Conservation (phyloP, 257 asterid genomes). For the Lantana camara region DNA sequence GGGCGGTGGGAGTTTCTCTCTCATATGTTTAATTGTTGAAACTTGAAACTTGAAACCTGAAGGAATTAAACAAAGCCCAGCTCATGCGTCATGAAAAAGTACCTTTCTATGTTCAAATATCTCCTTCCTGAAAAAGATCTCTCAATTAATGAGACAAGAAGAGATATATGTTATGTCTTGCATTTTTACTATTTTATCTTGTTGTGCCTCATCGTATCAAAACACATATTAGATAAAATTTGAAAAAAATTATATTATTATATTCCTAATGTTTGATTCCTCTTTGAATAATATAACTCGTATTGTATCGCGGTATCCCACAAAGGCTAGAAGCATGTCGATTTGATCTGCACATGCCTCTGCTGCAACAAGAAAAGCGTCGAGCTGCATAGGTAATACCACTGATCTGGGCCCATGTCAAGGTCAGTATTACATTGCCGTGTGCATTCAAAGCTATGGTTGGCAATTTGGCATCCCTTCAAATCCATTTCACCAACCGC, state of each 20-base stretch:
- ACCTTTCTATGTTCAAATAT: not conserved
- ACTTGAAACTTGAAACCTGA: no score
- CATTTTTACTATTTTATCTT: no score
- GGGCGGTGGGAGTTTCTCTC: no score
- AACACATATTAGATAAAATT: no score
- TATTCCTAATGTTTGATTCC: no score
- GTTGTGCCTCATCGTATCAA: no score
- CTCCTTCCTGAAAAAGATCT: not conserved
- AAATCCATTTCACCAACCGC: conserved; percentile 27
- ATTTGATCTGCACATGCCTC: conserved; percentile 24
- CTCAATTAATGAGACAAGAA: not conserved
- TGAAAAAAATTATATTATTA: no score
- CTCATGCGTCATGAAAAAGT: not conserved
- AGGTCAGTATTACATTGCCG: conserved; percentile 9
- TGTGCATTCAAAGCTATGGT: conserved; percentile 34
- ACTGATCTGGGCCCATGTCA: conserved; percentile 31
- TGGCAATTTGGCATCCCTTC: conserved; percentile 31
- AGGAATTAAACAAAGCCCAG: not conserved
- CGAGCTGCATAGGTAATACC: conserved; percentile 19
- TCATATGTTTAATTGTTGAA: no score
- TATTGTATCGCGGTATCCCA: no score
- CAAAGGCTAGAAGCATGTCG: not conserved
- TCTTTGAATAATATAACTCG: no score
- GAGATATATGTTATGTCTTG: no score
- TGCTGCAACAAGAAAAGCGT: no score